Base-by-base conservation (phyloP, 257 asterid species). In the Phtheirospermum japonicum region DNA sequence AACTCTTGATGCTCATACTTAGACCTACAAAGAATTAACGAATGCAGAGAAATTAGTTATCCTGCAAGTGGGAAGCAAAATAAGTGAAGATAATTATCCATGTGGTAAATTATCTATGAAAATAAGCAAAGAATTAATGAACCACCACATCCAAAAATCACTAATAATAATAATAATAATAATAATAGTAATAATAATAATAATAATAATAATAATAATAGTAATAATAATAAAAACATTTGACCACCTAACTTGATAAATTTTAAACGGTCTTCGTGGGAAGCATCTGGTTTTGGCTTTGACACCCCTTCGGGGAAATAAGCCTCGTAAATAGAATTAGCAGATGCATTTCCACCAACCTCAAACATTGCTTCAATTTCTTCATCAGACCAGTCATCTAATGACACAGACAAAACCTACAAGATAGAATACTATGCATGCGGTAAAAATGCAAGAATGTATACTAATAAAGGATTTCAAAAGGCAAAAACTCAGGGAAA, bases 311-410 rank as follows among this genome's bases (percentile, higher is more conserved):
- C 89, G 32, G 96, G 99, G 73, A 89, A 51, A 77, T 93, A 81
- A 75, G 97, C 94, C 80, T 93, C 99, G 56, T 89, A 93, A 58
- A 89, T 93, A 52, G 94, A 85, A 71, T 93, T 93, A 49, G 97
- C 99, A 50, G 90, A 80, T 51, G 78, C 85, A 75, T 93, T 93
- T 67, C 99, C 97, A 40, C 99, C 97, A 61, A 93, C 91, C 87
- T 93, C 99, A 11, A 89, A 50, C 94, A 93, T 72, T 36, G 97
- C 72, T 59, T 93, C 97, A 62, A 93, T 74, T 70, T 89, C 96
- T 43, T 82, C 97, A 50, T 93, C 88, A 23, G 95, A 77, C 97
- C 99, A 93, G 13, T 93, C 99, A 75, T 93, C 99, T 80, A 93
- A 76, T 46, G 99, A 82, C 75, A 93, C 95, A n/a, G 97, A 93